Conservation (phyloP, 495 filamentous ascomycete genomes). For the Thozetella sp. region DNA sequence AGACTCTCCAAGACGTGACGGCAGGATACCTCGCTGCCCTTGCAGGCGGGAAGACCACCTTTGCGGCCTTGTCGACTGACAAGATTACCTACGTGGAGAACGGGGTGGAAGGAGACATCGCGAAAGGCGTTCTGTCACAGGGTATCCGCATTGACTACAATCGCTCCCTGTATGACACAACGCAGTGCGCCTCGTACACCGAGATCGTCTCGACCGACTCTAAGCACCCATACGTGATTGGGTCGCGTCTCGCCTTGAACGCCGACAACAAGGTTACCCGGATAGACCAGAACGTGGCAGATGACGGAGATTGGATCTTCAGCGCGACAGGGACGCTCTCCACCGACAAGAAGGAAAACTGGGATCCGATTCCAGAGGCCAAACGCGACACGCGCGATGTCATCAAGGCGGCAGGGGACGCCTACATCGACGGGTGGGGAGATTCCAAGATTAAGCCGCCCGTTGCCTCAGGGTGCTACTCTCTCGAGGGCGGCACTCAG, state of each 20-base stretch:
- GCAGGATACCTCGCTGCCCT: constrained; percentile 15
- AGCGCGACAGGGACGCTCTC: constrained; percentile 29
- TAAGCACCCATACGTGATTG: constrained; percentile 23
- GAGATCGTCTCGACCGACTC: constrained; percentile 30
- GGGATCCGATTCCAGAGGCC: constrained; percentile 33
- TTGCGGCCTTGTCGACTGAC: constrained; percentile 7
- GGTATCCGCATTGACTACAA: constrained; percentile 37
- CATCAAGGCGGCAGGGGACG: constrained; percentile 42
- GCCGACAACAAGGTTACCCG: constrained; percentile 25
- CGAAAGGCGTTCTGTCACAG: constrained; percentile 28
- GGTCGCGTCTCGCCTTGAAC: constrained; percentile 15
- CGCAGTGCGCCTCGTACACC: constrained; percentile 38
- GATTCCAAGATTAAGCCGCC: constrained; percentile 34
- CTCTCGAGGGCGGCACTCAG: constrained; percentile 45
- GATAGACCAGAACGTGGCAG: constrained; percentile 30
- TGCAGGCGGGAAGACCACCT: constrained; percentile 8
- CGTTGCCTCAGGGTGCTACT: constrained; percentile 37
- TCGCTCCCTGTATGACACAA: constrained; percentile 37
- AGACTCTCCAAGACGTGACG: constrained; percentile 12
- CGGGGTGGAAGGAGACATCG: constrained; percentile 26
- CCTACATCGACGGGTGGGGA: constrained; percentile 42
- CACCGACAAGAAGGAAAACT: constrained; percentile 31
- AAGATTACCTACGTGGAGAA: constrained; percentile 39
- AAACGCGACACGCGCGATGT: constrained; percentile 34
- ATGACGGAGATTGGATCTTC: constrained; percentile 36